These are phyloP conservation scores for Grosmannia clavigera DNA, from an alignment of 2,329 filamentous ascomycete genomes.

Conservation along the genomic window DNA sequence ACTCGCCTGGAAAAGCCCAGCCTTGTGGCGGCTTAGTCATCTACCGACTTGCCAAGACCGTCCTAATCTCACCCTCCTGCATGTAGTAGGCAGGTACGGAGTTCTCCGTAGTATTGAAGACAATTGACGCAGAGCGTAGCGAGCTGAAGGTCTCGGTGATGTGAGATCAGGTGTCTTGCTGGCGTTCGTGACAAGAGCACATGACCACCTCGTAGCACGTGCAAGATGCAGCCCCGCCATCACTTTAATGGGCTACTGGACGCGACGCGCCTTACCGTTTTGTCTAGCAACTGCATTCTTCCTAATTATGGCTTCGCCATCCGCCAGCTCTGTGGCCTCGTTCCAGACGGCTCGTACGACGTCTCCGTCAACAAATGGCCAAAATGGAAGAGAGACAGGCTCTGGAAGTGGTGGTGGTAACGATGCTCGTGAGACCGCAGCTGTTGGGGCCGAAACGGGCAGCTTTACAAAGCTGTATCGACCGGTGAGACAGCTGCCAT, in stretches of 20 bases:
- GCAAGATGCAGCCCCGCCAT: neutral
- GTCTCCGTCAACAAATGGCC: neutral
- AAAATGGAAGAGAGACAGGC: too few relatives aligned
- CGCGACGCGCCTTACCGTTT: neutral
- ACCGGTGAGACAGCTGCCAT: slow-evolving; percentile 42
- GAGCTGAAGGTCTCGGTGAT: too few relatives aligned
- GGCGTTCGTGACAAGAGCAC: neutral
- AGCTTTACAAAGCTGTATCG: slow-evolving; percentile 28
- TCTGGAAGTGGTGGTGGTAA: neutral
- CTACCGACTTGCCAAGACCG: too few relatives aligned
- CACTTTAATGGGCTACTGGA: neutral
- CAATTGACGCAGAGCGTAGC: too few relatives aligned
- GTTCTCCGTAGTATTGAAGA: too few relatives aligned
- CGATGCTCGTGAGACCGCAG: neutral
- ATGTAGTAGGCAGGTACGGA: too few relatives aligned
- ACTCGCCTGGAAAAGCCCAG: too few relatives aligned
- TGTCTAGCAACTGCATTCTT: too few relatives aligned
- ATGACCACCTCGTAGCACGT: neutral
- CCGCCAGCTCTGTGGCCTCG: slow-evolving; percentile 3
- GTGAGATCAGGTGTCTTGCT: too few relatives aligned
- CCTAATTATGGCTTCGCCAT: neutral
- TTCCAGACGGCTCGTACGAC: neutral
- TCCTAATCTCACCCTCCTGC: too few relatives aligned
- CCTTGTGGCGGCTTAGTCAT: too few relatives aligned
- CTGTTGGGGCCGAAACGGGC: neutral